phyloP scores from a whole-genome alignment of 345 rosid species.

The Moricandia moricandioides region DNA sequence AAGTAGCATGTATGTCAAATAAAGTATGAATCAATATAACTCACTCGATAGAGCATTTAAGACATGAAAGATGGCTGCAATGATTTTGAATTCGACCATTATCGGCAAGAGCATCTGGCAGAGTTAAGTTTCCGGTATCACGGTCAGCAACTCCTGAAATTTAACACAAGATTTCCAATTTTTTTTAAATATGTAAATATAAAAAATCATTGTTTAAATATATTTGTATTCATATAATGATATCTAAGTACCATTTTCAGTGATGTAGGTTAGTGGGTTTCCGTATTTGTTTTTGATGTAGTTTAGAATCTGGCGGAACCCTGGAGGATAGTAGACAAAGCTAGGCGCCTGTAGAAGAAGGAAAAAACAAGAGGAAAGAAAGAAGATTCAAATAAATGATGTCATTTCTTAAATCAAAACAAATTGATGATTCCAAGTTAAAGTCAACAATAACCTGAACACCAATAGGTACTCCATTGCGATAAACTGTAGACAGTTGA shows the following conservation, averaged over 20 bases:
- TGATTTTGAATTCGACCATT: constrained; percentile 18
- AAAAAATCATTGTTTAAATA: background rate
- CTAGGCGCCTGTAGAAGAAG: too few relatives aligned
- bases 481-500: background rate
- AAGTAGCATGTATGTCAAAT: background rate
- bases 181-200: too few relatives aligned
- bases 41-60: constrained; percentile 25
- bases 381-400: background rate
- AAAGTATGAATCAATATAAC: background rate
- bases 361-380: too few relatives aligned
- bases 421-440: background rate
- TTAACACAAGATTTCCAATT: background rate
- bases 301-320: constrained; percentile 21
- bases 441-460: background rate
- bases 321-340: background rate
- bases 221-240: background rate
- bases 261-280: constrained; percentile 32
- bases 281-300: constrained; percentile 12
- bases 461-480: constrained; percentile 20
- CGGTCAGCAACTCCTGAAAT: constrained; percentile 22
- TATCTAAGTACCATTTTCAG: constrained; percentile 18
- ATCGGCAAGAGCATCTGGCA: constrained; percentile 17
- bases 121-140: constrained; percentile 2
- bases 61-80: constrained; percentile 31
- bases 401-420: too few relatives aligned